Evolutionary conservation across 2,329 filamentous ascomycete genomes (phyloP).

Genomic region (Metarhizium album): DNA sequence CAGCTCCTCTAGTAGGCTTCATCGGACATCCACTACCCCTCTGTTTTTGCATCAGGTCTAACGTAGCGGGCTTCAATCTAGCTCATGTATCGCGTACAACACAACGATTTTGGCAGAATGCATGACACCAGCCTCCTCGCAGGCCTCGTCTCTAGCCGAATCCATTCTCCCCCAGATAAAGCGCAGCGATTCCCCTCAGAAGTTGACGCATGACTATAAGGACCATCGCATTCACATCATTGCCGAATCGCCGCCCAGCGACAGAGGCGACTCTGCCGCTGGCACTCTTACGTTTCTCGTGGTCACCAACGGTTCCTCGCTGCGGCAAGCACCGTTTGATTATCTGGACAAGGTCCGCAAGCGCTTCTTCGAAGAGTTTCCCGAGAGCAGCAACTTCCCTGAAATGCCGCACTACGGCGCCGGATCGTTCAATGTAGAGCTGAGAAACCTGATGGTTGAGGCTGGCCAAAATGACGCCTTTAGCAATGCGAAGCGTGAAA

Average conservation of each 20-base stretch:
- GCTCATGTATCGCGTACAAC: constrained; percentile 88
- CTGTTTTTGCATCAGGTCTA: background rate
- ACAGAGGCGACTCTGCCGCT: constrained; percentile 47
- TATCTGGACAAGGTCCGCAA: constrained; percentile 86
- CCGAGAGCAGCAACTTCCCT: constrained; percentile 57
- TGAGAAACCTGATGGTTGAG: constrained; percentile 70
- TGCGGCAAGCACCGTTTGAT: constrained; percentile 83
- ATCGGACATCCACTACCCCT: background rate
- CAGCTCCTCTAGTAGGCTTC: constrained; percentile 61
- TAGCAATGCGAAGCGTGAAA: constrained; percentile 73
- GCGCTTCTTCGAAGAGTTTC: constrained; percentile 67
- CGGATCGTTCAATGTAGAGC: constrained; percentile 70
- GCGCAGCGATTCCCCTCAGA: constrained; percentile 67
- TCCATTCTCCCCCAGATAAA: constrained; percentile 92
- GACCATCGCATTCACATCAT: constrained; percentile 93
- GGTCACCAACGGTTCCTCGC: constrained; percentile 69
- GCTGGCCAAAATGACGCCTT: constrained; percentile 80
- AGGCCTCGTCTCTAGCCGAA: constrained; percentile 78
- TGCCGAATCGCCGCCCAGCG: constrained; percentile 64
- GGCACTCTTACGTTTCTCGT: constrained; percentile 88
- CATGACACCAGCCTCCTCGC: constrained; percentile 72
- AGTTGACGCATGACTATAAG: constrained; percentile 90
- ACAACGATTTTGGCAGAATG: constrained; percentile 90
- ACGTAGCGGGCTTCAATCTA: constrained; percentile 23
- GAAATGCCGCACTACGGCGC: constrained; percentile 82